These are phyloP conservation scores for Sporisorium scitamineum DNA, from an alignment of 1,284 basidiomycete species.

Conservation along the genomic window DNA sequence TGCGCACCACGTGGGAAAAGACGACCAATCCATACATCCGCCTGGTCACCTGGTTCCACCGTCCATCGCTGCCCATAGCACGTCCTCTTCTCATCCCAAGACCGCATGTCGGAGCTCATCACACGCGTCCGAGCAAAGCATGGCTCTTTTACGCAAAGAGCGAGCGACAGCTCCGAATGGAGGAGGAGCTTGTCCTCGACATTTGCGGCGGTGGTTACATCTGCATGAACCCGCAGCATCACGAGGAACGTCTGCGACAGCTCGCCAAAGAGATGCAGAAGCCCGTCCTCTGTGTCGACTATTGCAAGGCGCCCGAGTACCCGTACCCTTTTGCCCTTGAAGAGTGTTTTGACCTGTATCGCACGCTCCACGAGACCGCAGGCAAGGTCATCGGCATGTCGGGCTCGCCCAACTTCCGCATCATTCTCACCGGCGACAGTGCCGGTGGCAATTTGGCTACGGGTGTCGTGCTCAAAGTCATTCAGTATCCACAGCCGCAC, in stretches of 20 bases:
- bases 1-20: slow-evolving; percentile 96
- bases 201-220: slow-evolving; percentile 96
- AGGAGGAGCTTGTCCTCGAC: slow-evolving; percentile 72
- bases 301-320: slow-evolving; percentile 89
- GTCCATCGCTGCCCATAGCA: slow-evolving; percentile 76
- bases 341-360: slow-evolving; percentile 91
- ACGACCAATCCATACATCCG: slow-evolving; percentile 90
- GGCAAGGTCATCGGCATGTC: slow-evolving; percentile 85
- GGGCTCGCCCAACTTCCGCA: slow-evolving; percentile 49
- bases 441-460: slow-evolving; percentile 62
- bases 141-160: slow-evolving; percentile 86
- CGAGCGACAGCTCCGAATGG: slow-evolving; percentile 75
- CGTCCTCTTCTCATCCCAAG: slow-evolving; percentile 84
- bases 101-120: slow-evolving; percentile 71
- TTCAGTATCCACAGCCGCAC: slow-evolving; percentile 62
- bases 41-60: slow-evolving; percentile 75
- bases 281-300: slow-evolving; percentile 88
- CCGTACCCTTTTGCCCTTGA: slow-evolving; percentile 77
- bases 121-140: slow-evolving; percentile 81
- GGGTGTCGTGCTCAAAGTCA: slow-evolving; percentile 57
- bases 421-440: slow-evolving; percentile 60
- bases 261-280: slow-evolving; percentile 85
- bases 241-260: slow-evolving; percentile 88
- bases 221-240: slow-evolving; percentile 85
- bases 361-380: slow-evolving; percentile 81